These are phyloP conservation scores for Rauvolfia tetraphylla DNA, from an alignment of 257 asterid genomes.

Conservation along the genomic window DNA sequence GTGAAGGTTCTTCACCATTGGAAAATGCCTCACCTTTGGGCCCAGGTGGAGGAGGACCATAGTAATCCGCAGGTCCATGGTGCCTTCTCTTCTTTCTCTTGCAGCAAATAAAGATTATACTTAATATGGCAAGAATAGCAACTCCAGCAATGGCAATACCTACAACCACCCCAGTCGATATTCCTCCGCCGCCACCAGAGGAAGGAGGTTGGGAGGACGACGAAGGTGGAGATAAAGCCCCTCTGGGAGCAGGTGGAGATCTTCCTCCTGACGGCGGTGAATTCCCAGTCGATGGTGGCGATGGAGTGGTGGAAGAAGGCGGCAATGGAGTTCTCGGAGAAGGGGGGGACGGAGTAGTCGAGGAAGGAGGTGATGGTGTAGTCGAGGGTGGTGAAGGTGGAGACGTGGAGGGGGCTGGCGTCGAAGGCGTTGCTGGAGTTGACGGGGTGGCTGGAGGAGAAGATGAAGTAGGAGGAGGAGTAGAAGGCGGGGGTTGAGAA, in stretches of 20 bases:
- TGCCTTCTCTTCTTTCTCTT: conserved; percentile 66
- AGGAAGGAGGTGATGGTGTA: conserved; percentile 23
- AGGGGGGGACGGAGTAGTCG: conserved; percentile 25
- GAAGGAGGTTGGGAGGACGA: conserved; percentile 31
- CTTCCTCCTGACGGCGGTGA: conserved; percentile 26
- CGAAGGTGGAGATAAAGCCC: conserved; percentile 19
- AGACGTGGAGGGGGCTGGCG: conserved; percentile 17
- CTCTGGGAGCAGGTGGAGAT: conserved; percentile 18
- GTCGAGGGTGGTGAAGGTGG: conserved; percentile 38
- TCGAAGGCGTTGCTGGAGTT: conserved; percentile 25
- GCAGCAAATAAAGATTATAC: conserved; percentile 47
- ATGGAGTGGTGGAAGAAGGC: conserved; percentile 21
- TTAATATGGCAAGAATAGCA: conserved; percentile 42
- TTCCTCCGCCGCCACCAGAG: conserved; percentile 12
- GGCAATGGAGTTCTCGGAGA: conserved; percentile 36
- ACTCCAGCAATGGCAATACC: conserved; percentile 73
- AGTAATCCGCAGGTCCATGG: conserved; percentile 33
- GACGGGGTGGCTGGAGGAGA: conserved; percentile 15
- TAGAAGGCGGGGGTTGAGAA: conserved; percentile 27
- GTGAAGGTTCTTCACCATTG: neutral
- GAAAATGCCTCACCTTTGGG: conserved; percentile 49
- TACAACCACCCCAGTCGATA: conserved; percentile 48
- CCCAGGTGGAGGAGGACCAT: conserved; percentile 59
- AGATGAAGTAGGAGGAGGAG: conserved; percentile 15
- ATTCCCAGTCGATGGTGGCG: conserved; percentile 27